Evolutionary conservation across 495 filamentous ascomycete species (phyloP).

Genomic region (Neurospora intermedia): DNA sequence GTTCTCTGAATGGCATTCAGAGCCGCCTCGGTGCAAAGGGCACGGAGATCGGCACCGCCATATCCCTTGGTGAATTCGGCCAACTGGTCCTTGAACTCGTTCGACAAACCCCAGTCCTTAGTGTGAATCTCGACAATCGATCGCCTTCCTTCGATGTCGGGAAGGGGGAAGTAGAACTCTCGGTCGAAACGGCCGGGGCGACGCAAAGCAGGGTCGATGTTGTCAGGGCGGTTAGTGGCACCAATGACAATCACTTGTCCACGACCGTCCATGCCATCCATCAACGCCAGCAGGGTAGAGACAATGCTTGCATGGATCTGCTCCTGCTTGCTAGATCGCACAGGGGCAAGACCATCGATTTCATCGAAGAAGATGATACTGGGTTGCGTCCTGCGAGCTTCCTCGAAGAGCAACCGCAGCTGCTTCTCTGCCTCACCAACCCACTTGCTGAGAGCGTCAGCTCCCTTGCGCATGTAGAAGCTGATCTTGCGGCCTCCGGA

Average conservation of each 20-base stretch:
- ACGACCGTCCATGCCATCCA: constrained; percentile 99
- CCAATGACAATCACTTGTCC: constrained; percentile 98
- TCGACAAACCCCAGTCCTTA: constrained; percentile 76
- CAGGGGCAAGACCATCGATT: constrained; percentile 91
- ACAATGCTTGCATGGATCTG: constrained; percentile 98
- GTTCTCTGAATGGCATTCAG: constrained; percentile 94
- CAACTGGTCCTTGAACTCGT: constrained; percentile 68
- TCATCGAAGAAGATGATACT: constrained; percentile 99
- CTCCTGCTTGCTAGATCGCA: constrained; percentile 93
- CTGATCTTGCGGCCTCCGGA: constrained; percentile 81
- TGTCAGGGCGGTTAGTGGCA: constrained; percentile 94
- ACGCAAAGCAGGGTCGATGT: constrained; percentile 88
- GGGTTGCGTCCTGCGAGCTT: constrained; percentile 86
- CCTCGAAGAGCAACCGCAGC: constrained; percentile 85
- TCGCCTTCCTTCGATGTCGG: constrained; percentile 64
- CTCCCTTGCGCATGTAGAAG: constrained; percentile 98
- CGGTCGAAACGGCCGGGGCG: constrained; percentile 92
- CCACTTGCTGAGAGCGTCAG: constrained; percentile 96
- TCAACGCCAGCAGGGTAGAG: constrained; percentile 84
- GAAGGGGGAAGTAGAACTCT: constrained; percentile 95
- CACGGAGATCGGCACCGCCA: constrained; percentile 87
- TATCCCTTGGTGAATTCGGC: constrained; percentile 90
- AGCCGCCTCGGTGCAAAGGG: constrained; percentile 93
- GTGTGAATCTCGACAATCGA: constrained; percentile 93
- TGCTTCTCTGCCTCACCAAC: constrained; percentile 96